Base-by-base conservation (phyloP, 331 rosid genomes). In the Acacia concinna region DNA sequence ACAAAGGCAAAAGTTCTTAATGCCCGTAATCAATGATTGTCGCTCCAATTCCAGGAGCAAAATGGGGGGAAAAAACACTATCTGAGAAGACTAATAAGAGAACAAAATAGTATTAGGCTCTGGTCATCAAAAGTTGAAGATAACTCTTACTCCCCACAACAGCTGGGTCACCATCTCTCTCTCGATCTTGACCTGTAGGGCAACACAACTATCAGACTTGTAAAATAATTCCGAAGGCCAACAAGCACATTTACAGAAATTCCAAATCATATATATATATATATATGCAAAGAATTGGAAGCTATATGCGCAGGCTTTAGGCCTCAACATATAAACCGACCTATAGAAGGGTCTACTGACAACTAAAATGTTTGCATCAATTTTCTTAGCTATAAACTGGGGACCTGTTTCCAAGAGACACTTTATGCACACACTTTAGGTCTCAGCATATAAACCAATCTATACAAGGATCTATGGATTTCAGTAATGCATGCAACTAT, bases 141-240 rank as follows among this genome's bases (percentile, higher is more conserved):
- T 78, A 82, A 78, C 78, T 82, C 90, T 47, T 85, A 85, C 81
- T 87, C 94, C 93, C 74, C 77, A 67, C 79, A 81, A 78, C 83
- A 32, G 84, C 65, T 63, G 78, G 78, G 78, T 96, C 96, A 96
- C 99, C 99, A 96, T 85, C 86, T 88, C 65, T 91, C 97, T 86
- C 90, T 89, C 79, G 97, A 86, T 74, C 84, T 87, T 70, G 88
- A 74, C 91, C 98, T 94, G 91, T 79, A 84, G 72, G 57, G 80
- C 46, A 82, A 67, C 34, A 82, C 78, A 62, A 52, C 62, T 73
- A 86, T 54, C 74, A 75, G 78, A 68, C 81, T 81, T 77, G 59
- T 27, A 32, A 75, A 77, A 72, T 49, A 23, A 64, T 34, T 52
- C 41, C 11, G 30, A 11, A 7, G 59, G 85, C 38, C 76, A 56